Base-by-base conservation (phyloP, 352 stramenopile genomes). In the Globisporangium nunn region DNA sequence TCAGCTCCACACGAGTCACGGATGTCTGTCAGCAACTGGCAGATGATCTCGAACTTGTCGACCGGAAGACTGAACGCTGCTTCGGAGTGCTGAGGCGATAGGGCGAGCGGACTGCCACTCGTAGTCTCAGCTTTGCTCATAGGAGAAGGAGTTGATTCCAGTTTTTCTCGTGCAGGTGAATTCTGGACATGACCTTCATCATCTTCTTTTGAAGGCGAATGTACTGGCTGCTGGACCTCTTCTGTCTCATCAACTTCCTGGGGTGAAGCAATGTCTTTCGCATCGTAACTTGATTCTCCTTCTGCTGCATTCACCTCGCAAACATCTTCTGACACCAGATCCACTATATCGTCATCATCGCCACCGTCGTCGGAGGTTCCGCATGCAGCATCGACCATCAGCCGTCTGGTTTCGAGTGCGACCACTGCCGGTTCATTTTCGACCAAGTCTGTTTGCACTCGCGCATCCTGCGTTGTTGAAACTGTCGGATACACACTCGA, bases 1-100 rank as follows among this genome's bases (percentile, higher is more conserved):
- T 51, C 37, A 11, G 43, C 29, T 18, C 58, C 60, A 6, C 60
- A 66, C 3, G 54, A 57, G n/a, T 58, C 55, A 23, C 68, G 65
- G 45, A 80, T 74, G n/a, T 80, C 71, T 8, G 44, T 63, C 35
- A 80, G 61, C 35, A 80, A 35, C 15, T 71, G 58, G 50, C 67
- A 72, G 11, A 74, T 66, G 6, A 73, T 40, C 31, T 77, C 59
- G 11, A 80, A 66, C 41, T 73, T 77, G 39, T 73, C 71, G 2
- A 31, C 23, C 14, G 68, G 56, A 14, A 72, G 31, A 28, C 33
- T 51, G 11, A 59, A 23, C 7, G 31, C 39, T 14, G 45, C 4
- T 4, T 50, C 15, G 3, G 4, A 5, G 3, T 52, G 45, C 17
- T 56, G 45, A 2, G 12, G 18, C 3, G 23, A 7, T 1, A 3